Percentiles rank a stretch among this genome's conserved stretches.
Conservation (phyloP, 352 stramenopile species). For the Halophytophthora batemanensis region DNA sequence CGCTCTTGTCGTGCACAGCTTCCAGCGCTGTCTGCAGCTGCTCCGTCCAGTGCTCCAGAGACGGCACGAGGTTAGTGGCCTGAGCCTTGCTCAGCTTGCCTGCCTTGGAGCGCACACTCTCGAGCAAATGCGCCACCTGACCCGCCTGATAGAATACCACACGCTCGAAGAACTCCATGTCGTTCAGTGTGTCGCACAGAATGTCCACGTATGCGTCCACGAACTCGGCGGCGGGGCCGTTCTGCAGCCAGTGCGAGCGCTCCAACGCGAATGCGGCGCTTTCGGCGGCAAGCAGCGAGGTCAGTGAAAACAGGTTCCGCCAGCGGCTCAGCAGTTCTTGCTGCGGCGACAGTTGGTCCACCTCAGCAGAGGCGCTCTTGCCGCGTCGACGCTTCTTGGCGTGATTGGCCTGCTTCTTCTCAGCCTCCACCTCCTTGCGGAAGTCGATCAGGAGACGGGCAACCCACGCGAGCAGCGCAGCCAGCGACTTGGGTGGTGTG, state of each 20-base stretch:
- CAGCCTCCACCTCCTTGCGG: conserved; percentile 31
- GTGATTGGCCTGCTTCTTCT: conserved; percentile 30
- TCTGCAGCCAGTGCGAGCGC: conserved; percentile 32
- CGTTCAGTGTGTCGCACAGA: conserved; percentile 38
- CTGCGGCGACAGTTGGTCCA: conserved; percentile 27
- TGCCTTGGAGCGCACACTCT: conserved; percentile 23
- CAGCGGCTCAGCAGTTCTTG: conserved; percentile 52
- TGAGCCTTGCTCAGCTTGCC: conserved; percentile 30
- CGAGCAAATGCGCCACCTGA: conserved; percentile 53
- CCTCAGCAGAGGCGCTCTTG: conserved; percentile 22
- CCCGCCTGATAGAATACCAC: conserved; percentile 61
- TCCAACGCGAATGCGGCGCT: conserved; percentile 65
- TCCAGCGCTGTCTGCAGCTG: conserved; percentile 40
- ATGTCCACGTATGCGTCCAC: conserved; percentile 44
- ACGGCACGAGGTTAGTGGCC: conserved; percentile 16
- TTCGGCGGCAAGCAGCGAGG: conserved; percentile 54
- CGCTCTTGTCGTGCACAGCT: conserved; percentile 27
- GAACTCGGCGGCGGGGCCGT: conserved; percentile 41
- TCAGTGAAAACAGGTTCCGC: conserved; percentile 70
- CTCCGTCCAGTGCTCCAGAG: conserved; percentile 35
- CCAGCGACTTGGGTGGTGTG: conserved; percentile 40
- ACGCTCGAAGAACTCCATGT: conserved; percentile 58
- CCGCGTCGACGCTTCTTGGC: conserved; percentile 49
- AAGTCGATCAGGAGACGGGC: conserved; percentile 49
- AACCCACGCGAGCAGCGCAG: conserved; percentile 50